These are phyloP conservation scores for Talaromyces sp. DNA, from an alignment of 2,329 filamentous ascomycete genomes.

Conservation along the genomic window DNA sequence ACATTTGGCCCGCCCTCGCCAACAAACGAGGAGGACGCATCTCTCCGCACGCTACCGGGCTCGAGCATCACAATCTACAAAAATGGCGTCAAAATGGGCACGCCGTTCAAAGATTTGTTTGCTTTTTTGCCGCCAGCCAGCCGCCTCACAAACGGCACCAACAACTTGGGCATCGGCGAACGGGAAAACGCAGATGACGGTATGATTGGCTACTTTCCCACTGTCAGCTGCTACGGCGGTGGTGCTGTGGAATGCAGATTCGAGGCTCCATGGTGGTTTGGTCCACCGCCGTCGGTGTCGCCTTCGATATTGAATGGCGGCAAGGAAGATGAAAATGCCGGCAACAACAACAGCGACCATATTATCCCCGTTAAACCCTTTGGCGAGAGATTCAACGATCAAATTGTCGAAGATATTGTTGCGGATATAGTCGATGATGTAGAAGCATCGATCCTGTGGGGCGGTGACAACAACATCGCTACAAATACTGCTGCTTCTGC, in stretches of 20 bases:
- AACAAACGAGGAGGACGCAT: conserved; percentile 62
- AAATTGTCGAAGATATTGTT: conserved; percentile 89
- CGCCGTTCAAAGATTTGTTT: conserved; percentile 79
- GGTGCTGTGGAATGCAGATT: conserved; percentile 93
- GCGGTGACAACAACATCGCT: conserved; percentile 25
- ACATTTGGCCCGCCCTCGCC: conserved; percentile 49
- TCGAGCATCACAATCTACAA: conserved; percentile 88
- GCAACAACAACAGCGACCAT: conserved; percentile 14
- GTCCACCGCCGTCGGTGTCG: conserved; percentile 53
- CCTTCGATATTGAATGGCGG: background rate
- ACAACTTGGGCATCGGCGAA: conserved; percentile 55
- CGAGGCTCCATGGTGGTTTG: conserved; percentile 86
- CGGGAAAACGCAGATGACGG: conserved; percentile 89
- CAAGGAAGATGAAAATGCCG: conserved; percentile 27
- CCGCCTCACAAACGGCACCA: conserved; percentile 37
- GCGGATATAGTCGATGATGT: conserved; percentile 94
- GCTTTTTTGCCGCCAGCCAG: conserved; percentile 90
- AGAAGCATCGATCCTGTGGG: conserved; percentile 64
- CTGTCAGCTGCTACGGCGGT: conserved; percentile 85
- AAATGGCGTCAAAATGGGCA: conserved; percentile 81
- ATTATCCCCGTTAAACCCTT: conserved; percentile 50
- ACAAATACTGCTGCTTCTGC: background rate
- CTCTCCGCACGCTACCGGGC: conserved; percentile 79
- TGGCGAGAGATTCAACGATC: conserved; percentile 78
- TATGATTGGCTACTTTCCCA: conserved; percentile 91